A percentile compares a stretch with the other conserved stretches of the same genome.
These are phyloP conservation scores for Pseudozyma flocculosa DNA, from an alignment of 1,284 basidiomycete genomes.

Conservation along the genomic window DNA sequence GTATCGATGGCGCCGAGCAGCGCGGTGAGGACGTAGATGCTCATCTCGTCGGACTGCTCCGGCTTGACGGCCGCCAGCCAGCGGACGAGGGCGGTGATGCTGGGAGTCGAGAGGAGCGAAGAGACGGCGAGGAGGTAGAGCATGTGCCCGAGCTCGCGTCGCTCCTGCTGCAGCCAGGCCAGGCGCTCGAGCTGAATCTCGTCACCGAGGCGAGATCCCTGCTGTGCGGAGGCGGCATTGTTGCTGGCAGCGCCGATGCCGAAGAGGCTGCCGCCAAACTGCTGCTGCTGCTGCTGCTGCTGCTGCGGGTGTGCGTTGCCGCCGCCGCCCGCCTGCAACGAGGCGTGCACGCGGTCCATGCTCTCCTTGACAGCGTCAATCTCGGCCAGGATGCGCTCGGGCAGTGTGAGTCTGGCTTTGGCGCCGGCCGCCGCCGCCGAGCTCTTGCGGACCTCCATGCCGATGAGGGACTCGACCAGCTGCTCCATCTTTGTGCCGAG, in stretches of 20 bases:
- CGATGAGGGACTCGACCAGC: slow-evolving; percentile 42
- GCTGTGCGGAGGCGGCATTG: not conserved
- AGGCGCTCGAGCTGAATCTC: slow-evolving; percentile 53
- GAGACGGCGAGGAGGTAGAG: slow-evolving; percentile 52
- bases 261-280: slow-evolving; percentile 21
- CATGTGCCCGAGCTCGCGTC: slow-evolving; percentile 47
- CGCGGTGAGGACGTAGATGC: slow-evolving; percentile 71
- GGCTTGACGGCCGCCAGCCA: slow-evolving; percentile 39
- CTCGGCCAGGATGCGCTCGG: slow-evolving; percentile 34
- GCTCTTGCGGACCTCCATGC: slow-evolving; percentile 24
- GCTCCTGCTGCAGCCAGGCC: slow-evolving; percentile 43
- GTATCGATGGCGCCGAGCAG: slow-evolving; percentile 71
- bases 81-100: slow-evolving; percentile 33
- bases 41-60: slow-evolving; percentile 59
- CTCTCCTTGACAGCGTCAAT: slow-evolving; percentile 33
- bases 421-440: slow-evolving; percentile 5
- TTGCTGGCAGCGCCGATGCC: slow-evolving; percentile 21
- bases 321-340: slow-evolving; percentile 24
- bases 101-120: slow-evolving; percentile 36
- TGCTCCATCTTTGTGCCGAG: slow-evolving; percentile 48
- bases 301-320: slow-evolving; percentile 11
- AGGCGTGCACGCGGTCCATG: slow-evolving; percentile 23
- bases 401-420: slow-evolving; percentile 19
- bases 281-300: slow-evolving; percentile 28
- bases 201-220: slow-evolving; percentile 32